Evolutionary conservation across 2,329 filamentous ascomycete genomes (phyloP), one percentile per base, ranked within the genome.

Genomic region (Allantophomopsis cytisporea): DNA sequence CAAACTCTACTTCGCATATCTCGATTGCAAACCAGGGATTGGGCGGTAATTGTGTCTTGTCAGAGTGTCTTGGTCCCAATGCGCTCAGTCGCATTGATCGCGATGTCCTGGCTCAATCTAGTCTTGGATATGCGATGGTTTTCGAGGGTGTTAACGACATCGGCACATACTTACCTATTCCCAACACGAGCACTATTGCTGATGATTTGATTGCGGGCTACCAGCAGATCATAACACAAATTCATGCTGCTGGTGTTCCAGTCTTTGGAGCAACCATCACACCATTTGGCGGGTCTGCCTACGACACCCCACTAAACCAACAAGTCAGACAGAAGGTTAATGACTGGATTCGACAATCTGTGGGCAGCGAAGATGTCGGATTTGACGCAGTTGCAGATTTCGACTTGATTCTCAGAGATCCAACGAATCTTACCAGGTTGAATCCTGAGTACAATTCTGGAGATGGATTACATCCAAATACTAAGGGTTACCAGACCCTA

Each of bases 91-190:
- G 77, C 4, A 67, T 81, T 44, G 69, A 78, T 50, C 67, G 77
- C n/a, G 78, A 83, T 50, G 68, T 79, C 2, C 62, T 83, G 2
- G 54, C 68, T 0, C 69, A 74, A 23, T 62, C 69, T 0, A 71
- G 71, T 4, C 68, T 76, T 2, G 63, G 63, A 47, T 80, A 77
- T 49, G 70, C 70, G 16, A 66, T 83, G 59, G 64, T 82, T 31
- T 83, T 80, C 52, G 73, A 80, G 54, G 77, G 78, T 15, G 75
- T 83, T 20, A 81, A 82, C 50, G 78, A 83, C 49, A 80, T 83
- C 41, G 78, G 77, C 3, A 60, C 55, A 64, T 1, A 57, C 58
- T 2, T 49, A 65, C 0, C 67, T 68, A 16, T 36, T 57, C 1
- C 55, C 52, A 1, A 62, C 65, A 1, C 76, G 80, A 48, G 54